Base-by-base conservation (phyloP, 805 yeast species). In the Candida sphagnicola region DNA sequence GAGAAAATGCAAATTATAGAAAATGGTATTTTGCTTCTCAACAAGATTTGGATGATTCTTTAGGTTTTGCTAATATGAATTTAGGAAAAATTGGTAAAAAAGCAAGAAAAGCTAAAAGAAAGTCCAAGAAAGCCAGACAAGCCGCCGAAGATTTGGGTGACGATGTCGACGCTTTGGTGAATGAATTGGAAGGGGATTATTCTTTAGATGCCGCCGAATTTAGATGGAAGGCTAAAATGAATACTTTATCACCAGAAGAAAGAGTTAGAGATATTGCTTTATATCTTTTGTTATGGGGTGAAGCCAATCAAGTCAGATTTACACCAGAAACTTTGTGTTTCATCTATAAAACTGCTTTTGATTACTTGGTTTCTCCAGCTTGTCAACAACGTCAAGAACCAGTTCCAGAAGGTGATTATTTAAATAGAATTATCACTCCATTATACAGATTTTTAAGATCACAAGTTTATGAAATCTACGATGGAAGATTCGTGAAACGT, bases 221-320 rank as follows among this genome's bases (percentile, higher is more conserved):
- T 55, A 79, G 89, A 70, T 85, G 95, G 95, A 84, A 82, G 62
- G 81, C 88, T 36, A 80, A 74, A 61, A 82, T 85, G 90, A 81
- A 83, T 55, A 59, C 70, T 21, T 68, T 83, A 52, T 56, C 81
- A 35, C 88, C 93, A n/a, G 65, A 83, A 40, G 91, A 84, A 60
- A 77, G 84, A 64, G 90, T 84, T 39, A 78, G 90, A 65, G 89
- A 85, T 48, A 65, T 85, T 50, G 82, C 90, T 11, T 67, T 85
- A 45, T 85, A 84, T 65, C 68, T 85, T 44, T 70, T 85, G 53
- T 65, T 83, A 51, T 85, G 95, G 95, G 95, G 95, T 71, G 95
- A 85, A 69, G 90, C 93, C 25, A 85, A 85, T 65, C 93, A 85
- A 71, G 95, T 91, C 42, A 85, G 99, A 67, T 93, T 93, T 70